Conservation (phyloP, 2,329 filamentous ascomycete species). For the Coniosporium tulheliwenetii region DNA sequence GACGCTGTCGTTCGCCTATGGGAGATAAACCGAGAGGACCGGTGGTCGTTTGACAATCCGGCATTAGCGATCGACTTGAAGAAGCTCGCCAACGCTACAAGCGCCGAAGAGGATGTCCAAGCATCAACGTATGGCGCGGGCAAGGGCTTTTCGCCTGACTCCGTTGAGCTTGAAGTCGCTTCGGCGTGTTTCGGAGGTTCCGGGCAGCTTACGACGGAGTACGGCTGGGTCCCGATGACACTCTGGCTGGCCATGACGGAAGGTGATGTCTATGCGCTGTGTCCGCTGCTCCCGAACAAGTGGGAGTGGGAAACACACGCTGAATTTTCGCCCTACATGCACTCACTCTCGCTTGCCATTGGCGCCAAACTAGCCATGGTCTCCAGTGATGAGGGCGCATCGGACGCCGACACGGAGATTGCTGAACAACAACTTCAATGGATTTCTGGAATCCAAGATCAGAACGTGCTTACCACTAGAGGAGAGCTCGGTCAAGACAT, state of each 20-base stretch:
- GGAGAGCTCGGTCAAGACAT: slow-evolving; percentile 24
- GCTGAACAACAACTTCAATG: slow-evolving; percentile 42
- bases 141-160: slow-evolving; percentile 76
- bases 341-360: slow-evolving; percentile 70
- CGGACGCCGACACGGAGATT: slow-evolving; percentile 24
- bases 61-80: slow-evolving; percentile 74
- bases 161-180: slow-evolving; percentile 85
- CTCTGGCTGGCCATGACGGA: slow-evolving; percentile 92
- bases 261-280: slow-evolving; percentile 85
- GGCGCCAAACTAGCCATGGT: slow-evolving; percentile 48
- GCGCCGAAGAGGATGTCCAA: slow-evolving; percentile 66
- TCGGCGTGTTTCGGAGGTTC: slow-evolving; percentile 76
- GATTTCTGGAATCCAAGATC: slow-evolving; percentile 39
- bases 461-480: slow-evolving; percentile 29
- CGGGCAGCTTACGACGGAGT: slow-evolving; percentile 36
- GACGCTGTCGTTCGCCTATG: slow-evolving; percentile 82
- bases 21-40: slow-evolving; percentile 72
- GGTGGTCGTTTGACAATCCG: slow-evolving; percentile 75
- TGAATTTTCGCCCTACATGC: slow-evolving; percentile 41
- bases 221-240: slow-evolving; percentile 85
- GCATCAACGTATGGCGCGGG: slow-evolving; percentile 59
- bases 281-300: slow-evolving; percentile 71
- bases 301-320: slow-evolving; percentile 53
- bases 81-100: slow-evolving; percentile 74
- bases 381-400: slow-evolving; percentile 16